A percentile compares a stretch with the other conserved stretches of the same genome.
Evolutionary conservation across 2,329 filamentous ascomycete genomes (phyloP).

Genomic region (Fusarium dlaminii): DNA sequence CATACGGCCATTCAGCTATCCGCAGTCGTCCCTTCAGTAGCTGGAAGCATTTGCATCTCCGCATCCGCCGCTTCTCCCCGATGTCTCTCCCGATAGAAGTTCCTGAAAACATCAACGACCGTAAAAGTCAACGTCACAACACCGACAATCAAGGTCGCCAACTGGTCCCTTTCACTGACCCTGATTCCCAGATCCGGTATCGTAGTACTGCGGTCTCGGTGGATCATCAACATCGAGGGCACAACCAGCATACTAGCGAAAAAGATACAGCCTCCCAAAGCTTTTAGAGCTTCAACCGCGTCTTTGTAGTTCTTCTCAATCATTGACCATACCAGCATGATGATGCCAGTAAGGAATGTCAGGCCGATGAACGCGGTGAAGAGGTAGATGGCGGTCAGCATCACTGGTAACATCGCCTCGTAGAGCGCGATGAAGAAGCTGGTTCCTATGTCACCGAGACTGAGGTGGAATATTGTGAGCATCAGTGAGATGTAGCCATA

Average conservation of each 20-base stretch:
- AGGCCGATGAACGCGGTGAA: not conserved
- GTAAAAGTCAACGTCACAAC: not conserved
- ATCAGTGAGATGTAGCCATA: not conserved
- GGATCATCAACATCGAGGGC: not conserved
- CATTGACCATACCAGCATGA: not conserved
- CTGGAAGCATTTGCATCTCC: not conserved
- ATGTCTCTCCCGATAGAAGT: not conserved
- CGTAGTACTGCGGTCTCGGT: not conserved
- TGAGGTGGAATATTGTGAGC: not conserved
- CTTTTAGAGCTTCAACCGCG: not conserved
- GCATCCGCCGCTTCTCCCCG: not conserved
- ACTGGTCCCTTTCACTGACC: slow-evolving; percentile 3
- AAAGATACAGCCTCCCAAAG: not conserved
- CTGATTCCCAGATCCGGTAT: slow-evolving; percentile 3
- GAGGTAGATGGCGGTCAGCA: not conserved
- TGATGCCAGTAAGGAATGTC: not conserved
- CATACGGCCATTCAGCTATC: not conserved
- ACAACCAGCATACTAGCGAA: not conserved
- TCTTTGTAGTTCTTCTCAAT: not conserved
- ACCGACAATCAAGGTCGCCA: slow-evolving; percentile 10
- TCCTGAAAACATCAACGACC: not conserved
- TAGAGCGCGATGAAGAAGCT: not conserved
- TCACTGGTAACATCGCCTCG: not conserved
- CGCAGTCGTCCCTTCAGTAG: not conserved
- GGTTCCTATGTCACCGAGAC: not conserved